Conservation (phyloP, 148 eudicot genomes). For the Cornus florida region DNA sequence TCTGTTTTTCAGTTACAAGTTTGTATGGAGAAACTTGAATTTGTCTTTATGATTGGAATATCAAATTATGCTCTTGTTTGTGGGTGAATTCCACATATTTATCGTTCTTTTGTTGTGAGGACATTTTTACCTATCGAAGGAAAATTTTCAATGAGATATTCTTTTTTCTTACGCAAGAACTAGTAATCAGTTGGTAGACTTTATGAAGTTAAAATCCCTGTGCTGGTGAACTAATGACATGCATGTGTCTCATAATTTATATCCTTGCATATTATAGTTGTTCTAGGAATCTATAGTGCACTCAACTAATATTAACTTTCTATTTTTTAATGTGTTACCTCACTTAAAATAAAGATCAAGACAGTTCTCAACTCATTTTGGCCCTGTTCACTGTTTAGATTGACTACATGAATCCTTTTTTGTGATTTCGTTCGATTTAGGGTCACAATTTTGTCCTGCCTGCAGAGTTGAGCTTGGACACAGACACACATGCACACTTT, state of each 20-base stretch:
- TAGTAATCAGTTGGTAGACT: too few relatives aligned
- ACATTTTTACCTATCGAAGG: neutral
- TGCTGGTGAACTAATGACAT: neutral
- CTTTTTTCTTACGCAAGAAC: too few relatives aligned
- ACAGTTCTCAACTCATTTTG: too few relatives aligned
- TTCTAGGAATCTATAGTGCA: neutral
- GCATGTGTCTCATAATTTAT: neutral
- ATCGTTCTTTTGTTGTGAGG: neutral
- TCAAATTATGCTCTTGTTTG: neutral
- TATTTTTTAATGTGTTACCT: too few relatives aligned
- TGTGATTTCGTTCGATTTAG: neutral
- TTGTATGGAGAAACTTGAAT: slow-evolving; percentile 10
- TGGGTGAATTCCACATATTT: neutral
- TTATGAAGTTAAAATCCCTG: neutral
- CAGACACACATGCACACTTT: neutral
- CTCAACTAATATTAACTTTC: too few relatives aligned
- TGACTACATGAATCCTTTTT: too few relatives aligned
- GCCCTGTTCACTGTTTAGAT: too few relatives aligned
- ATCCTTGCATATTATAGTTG: neutral
- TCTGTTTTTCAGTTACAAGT: neutral
- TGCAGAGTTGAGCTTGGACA: neutral
- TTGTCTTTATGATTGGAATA: slow-evolving; percentile 3
- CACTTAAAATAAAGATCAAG: too few relatives aligned
- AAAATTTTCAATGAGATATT: neutral
- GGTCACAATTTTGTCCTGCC: neutral